Conservation (phyloP, 1,139 yeast genomes). For the Blastobotrys illinoisensis region DNA sequence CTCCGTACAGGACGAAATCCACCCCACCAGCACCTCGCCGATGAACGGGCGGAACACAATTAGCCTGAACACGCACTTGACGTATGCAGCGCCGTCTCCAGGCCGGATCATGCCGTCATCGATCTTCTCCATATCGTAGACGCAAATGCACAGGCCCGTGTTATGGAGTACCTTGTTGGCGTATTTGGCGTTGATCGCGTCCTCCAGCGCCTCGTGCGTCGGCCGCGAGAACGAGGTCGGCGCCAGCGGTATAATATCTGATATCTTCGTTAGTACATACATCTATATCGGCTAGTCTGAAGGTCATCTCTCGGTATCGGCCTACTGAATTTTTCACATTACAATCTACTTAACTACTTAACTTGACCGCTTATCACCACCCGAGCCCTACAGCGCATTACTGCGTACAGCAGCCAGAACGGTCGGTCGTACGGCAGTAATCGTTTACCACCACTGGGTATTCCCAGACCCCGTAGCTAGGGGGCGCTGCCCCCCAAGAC, state of each 20-base stretch:
- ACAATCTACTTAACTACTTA: not conserved
- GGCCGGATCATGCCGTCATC: slow-evolving; percentile 88
- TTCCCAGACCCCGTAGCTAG: not conserved
- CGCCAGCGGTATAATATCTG: slow-evolving; percentile 82
- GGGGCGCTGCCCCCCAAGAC: not conserved
- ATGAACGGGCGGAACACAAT: slow-evolving; percentile 89
- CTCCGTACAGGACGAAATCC: slow-evolving; percentile 81
- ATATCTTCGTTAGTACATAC: slow-evolving; percentile 77
- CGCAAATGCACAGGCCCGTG: slow-evolving; percentile 75
- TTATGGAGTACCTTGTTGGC: slow-evolving; percentile 74
- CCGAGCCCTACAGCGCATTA: no score
- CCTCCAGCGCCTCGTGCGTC: slow-evolving; percentile 62
- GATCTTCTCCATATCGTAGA: slow-evolving; percentile 75
- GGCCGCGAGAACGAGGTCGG: slow-evolving; percentile 79
- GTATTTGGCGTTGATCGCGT: slow-evolving; percentile 78
- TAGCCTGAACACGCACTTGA: slow-evolving; percentile 63
- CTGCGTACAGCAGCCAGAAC: no score
- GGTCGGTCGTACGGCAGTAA: no score
- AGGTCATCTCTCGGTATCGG: not conserved
- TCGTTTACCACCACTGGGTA: no score
- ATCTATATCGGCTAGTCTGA: slow-evolving; percentile 35
- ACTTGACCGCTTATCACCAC: not conserved
- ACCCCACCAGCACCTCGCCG: slow-evolving; percentile 91
- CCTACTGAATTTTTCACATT: not conserved
- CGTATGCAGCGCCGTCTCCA: slow-evolving; percentile 91